Evolutionary conservation across 2,329 filamentous ascomycete genomes (phyloP).

Genomic region (Alternaria angustiovoidea): DNA sequence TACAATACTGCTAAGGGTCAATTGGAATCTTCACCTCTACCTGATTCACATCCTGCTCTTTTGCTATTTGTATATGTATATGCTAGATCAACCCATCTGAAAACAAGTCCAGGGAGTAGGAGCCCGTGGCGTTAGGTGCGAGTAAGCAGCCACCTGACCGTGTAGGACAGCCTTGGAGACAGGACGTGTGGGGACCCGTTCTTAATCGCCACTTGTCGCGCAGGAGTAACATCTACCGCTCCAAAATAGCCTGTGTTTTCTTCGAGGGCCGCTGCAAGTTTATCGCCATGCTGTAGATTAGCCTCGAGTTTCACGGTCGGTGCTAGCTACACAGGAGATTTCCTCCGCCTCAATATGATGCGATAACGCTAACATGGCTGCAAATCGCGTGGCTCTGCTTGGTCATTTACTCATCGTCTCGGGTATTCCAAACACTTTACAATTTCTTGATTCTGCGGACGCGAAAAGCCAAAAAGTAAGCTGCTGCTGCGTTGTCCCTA

Average conservation of each 20-base stretch:
- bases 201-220: neutral
- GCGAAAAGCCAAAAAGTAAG: neutral
- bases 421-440: neutral
- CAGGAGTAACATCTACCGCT: neutral
- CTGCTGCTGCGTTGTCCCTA: neutral
- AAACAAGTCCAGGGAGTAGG: neutral
- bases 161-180: neutral
- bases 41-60: neutral
- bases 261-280: neutral
- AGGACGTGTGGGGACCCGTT: neutral
- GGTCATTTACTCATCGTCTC: neutral
- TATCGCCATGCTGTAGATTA: neutral
- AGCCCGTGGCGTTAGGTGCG: neutral
- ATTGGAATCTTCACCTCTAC: neutral
- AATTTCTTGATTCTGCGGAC: neutral
- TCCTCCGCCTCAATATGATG: neutral
- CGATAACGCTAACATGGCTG: constrained; percentile 1
- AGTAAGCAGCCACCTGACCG: neutral
- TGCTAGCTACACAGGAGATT: neutral
- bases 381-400: neutral
- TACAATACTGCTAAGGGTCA: neutral
- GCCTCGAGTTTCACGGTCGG: neutral
- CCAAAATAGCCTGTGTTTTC: neutral
- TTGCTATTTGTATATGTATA: neutral
- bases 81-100: neutral